phyloP scores from a whole-genome alignment of 2,329 filamentous ascomycete species.

The Neophaeococcomyces aloes region DNA sequence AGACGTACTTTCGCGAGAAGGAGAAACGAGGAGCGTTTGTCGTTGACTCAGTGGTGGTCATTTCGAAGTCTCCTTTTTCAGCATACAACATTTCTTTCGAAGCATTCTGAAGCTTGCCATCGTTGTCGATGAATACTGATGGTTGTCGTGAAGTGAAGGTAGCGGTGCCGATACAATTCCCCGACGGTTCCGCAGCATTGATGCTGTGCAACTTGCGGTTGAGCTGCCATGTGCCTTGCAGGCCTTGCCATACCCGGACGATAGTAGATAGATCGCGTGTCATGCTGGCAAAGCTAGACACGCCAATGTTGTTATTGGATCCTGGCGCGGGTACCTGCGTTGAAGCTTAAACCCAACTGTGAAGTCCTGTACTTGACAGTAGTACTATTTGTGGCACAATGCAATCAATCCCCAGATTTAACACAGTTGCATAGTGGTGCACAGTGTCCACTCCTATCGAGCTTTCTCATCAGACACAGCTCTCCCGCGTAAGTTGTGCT shows the following conservation, averaged over 20 bases:
- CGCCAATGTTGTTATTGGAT: conserved; percentile 1
- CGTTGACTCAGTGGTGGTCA: conserved; percentile 25
- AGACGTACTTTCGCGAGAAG: conserved; percentile 34
- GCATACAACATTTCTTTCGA: conserved; percentile 29
- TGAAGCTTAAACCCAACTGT: neutral
- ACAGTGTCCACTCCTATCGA: too few species aligned
- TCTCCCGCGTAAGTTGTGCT: too few species aligned
- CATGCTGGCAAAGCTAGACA: conserved; percentile 25
- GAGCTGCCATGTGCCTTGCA: conserved; percentile 26
- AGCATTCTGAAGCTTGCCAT: conserved; percentile 22
- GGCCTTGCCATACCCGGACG: conserved; percentile 1
- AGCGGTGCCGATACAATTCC: conserved; percentile 31
- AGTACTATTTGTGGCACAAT: too few species aligned
- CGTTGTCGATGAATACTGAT: conserved; percentile 16
- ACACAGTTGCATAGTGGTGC: too few species aligned
- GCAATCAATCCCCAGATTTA: too few species aligned
- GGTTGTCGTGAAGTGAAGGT: conserved; percentile 26
- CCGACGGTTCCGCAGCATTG: conserved; percentile 32
- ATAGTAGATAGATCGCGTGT: conserved; percentile 14
- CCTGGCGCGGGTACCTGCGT: conserved; percentile 9
- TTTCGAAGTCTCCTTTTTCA: conserved; percentile 32
- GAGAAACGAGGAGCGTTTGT: conserved; percentile 23
- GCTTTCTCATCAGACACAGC: too few species aligned
- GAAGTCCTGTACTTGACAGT: too few species aligned
- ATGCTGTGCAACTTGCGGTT: conserved; percentile 32